Evolutionary conservation across 2,329 filamentous ascomycete genomes (phyloP), one percentile per base, ranked within the genome.

Genomic region (Arachnomyces sp.): DNA sequence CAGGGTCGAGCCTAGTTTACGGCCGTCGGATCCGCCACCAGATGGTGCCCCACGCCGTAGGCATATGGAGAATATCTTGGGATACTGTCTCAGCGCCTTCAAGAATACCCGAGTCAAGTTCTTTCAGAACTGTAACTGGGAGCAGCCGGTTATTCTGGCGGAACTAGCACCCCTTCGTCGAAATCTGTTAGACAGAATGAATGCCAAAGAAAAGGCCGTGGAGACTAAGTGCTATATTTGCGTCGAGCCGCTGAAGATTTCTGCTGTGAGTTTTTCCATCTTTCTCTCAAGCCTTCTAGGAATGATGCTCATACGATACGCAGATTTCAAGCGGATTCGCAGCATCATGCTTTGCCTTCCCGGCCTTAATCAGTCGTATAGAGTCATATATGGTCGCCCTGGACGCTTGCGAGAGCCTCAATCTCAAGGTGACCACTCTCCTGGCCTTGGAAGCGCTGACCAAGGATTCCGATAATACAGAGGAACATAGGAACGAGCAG

Each of bases 371-470:
- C 29, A 81, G 87, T 54, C 79, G 87, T 7, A 65, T 95, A 5
- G 89, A 98, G 49, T 81, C 82, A 0, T 83, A 81, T 43, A 69
- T 96, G 3, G 84, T 96, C 46, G 79, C 82, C 0, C 60, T 84
- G 0, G 90, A 98, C 47, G 84, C 81, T 0, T 87, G 81, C 48
- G 59, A 71, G 1, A 59, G 76, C 13, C 63, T 95, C 0, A 73
- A 72, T 2, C 67, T 96, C 1, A 54, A 71, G 0, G 73, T 94
- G 11, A 68, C 71, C 0, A 75, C 84, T 0, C 70, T 74, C 1
- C 67, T 93, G 18, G 89, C 89, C 0, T 70, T 98, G 0, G 89
- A 95, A 55, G 88, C 92, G 0, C 68, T 95, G 42, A 98, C 92
- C 1, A 95, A 98, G 55, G 86, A 95, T 53, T 89, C 83, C 1